Percentiles rank a stretch among this genome's conserved stretches.
Conservation (phyloP, 495 filamentous ascomycete species). For the Daldinia grandis region DNA sequence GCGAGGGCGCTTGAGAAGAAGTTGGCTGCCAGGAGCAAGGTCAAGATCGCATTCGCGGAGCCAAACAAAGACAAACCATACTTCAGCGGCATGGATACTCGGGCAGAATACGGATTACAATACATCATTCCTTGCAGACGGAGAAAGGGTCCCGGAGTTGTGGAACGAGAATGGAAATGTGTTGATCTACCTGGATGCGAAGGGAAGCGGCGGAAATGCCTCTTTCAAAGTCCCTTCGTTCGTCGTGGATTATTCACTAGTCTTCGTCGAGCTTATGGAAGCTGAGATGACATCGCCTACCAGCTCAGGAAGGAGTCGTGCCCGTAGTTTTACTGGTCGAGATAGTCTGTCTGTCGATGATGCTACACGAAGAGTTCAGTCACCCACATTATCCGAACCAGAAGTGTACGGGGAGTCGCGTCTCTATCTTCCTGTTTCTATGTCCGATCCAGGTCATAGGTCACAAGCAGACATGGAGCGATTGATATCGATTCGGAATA, state of each 20-base stretch:
- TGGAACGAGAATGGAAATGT: constrained; percentile 88
- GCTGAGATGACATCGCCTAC: constrained; percentile 60
- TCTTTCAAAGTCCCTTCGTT: constrained; percentile 82
- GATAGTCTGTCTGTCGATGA: constrained; percentile 51
- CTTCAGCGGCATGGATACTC: constrained; percentile 68
- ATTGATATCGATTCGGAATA: constrained; percentile 81
- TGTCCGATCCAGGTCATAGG: constrained; percentile 52
- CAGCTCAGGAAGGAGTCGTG: constrained; percentile 52
- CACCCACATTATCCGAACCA: constrained; percentile 49
- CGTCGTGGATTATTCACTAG: constrained; percentile 72
- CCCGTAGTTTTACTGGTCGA: constrained; percentile 53
- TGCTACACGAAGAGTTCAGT: constrained; percentile 54
- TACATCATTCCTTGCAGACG: constrained; percentile 61
- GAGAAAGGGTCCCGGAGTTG: constrained; percentile 79
- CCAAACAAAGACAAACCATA: constrained; percentile 22
- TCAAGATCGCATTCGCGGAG: constrained; percentile 54
- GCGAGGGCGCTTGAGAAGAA: constrained; percentile 48
- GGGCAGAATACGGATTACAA: constrained; percentile 70
- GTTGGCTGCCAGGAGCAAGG: constrained; percentile 55
- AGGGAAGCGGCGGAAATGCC: constrained; percentile 68
- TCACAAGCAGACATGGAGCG: constrained; percentile 68
- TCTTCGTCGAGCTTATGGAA: constrained; percentile 74
- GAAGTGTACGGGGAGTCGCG: constrained; percentile 63
- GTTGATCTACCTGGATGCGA: constrained; percentile 83
- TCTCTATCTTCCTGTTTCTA: constrained; percentile 69